Evolutionary conservation across 83 land plant genomes (phyloP).

Genomic region (Picea abies): DNA sequence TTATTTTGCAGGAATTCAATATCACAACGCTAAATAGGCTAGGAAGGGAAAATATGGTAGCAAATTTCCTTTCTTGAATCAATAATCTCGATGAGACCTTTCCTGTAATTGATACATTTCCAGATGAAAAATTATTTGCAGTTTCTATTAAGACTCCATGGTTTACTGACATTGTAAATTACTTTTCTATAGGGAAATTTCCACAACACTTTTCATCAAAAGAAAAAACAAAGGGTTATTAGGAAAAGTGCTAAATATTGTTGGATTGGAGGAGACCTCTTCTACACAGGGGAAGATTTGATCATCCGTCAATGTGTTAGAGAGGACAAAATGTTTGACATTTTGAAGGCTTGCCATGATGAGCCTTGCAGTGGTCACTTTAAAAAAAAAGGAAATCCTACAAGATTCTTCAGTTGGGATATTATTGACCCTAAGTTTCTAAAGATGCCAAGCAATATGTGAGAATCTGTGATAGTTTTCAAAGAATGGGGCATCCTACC

Average conservation of each 20-base stretch:
- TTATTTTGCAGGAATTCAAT: background rate
- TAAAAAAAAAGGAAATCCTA: too few species aligned
- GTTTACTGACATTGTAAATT: background rate
- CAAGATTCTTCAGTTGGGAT: too few species aligned
- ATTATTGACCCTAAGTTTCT: too few species aligned
- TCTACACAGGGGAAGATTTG: background rate
- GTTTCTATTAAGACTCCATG: background rate
- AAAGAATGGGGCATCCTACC: too few species aligned
- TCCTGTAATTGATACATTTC: background rate
- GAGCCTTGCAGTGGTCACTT: too few species aligned
- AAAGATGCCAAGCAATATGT: too few species aligned
- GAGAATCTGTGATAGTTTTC: too few species aligned
- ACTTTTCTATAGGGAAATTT: background rate
- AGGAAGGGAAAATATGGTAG: background rate
- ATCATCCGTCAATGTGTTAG: too few species aligned
- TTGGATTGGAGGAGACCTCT: background rate
- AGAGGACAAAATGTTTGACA: too few species aligned
- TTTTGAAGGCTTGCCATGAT: too few species aligned
- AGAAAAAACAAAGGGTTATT: background rate
- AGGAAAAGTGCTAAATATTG: background rate
- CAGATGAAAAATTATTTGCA: background rate
- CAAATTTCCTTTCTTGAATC: background rate
- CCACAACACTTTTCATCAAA: background rate
- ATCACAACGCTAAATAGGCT: background rate
- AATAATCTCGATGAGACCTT: background rate